Evolutionary conservation across 2,329 filamentous ascomycete genomes (phyloP).

Genomic region (Tolypocladium nubicola): DNA sequence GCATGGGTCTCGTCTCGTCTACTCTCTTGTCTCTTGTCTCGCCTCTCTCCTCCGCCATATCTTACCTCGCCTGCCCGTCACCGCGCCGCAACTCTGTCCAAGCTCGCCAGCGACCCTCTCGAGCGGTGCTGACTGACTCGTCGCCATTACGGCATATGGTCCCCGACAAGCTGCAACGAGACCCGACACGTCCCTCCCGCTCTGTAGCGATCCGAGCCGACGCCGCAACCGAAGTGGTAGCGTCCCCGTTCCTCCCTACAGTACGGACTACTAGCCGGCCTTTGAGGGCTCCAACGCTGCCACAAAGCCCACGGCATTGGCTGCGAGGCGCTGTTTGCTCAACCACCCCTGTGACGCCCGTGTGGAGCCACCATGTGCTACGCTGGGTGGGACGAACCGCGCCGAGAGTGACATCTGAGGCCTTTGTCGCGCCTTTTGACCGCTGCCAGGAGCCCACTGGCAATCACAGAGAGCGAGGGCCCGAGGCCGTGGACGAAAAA

Average conservation of each 20-base stretch:
- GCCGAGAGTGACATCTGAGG: constrained; percentile 4
- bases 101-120: not conserved
- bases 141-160: not conserved
- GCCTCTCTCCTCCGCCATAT: not conserved
- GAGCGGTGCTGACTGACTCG: not conserved
- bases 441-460: not conserved
- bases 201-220: constrained; percentile 7
- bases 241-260: not conserved
- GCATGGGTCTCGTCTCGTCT: not conserved
- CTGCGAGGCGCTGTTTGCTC: not conserved
- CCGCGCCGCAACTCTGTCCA: not conserved
- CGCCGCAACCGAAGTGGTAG: constrained; percentile 6
- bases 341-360: constrained; percentile 5
- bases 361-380: constrained; percentile 7
- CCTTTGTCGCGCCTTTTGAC: not conserved
- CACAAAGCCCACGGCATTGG: not conserved
- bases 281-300: not conserved
- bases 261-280: not conserved
- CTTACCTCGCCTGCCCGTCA: not conserved
- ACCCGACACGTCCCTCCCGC: not conserved
- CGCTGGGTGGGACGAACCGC: constrained; percentile 10
- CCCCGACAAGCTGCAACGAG: not conserved
- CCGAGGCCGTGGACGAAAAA: not conserved
- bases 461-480: not conserved
- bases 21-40: not conserved